These are phyloP conservation scores for Psilocybe cyanescens DNA, from an alignment of 768 basidiomycete genomes.

Conservation along the genomic window DNA sequence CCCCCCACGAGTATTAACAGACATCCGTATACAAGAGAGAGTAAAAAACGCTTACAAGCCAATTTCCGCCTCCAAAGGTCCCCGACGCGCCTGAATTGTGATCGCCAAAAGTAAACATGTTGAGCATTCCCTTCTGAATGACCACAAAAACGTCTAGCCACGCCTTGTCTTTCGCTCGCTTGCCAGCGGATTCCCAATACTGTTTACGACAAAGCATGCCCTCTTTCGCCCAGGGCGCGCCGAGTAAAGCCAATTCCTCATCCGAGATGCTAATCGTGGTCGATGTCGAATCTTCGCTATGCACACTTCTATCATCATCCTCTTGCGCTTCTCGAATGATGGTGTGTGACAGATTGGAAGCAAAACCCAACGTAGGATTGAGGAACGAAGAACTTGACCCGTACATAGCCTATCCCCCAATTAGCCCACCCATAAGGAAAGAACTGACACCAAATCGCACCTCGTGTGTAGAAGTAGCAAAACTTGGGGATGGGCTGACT, in stretches of 20 bases:
- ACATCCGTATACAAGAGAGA: neutral
- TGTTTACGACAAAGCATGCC: constrained; percentile 95
- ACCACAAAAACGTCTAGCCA: constrained; percentile 98
- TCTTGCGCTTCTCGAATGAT: constrained; percentile 96
- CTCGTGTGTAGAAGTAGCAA: constrained; percentile 87
- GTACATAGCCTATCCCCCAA: constrained; percentile 50
- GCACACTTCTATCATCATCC: constrained; percentile 76
- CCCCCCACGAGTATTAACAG: too few species aligned
- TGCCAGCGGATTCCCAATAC: constrained; percentile 87
- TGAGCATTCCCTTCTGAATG: constrained; percentile 91
- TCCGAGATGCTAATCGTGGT: constrained; percentile 89
- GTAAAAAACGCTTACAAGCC: constrained; percentile 81
- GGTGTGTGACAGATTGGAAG: constrained; percentile 92
- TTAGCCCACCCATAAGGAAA: constrained; percentile 1
- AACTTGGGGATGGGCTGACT: constrained; percentile 94
- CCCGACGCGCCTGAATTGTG: constrained; percentile 61
- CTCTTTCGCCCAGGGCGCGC: constrained; percentile 99
- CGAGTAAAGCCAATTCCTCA: constrained; percentile 93
- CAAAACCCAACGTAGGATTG: constrained; percentile 92
- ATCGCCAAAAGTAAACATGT: constrained; percentile 95
- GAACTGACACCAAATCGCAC: constrained; percentile 37
- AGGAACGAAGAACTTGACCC: constrained; percentile 72
- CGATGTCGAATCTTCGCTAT: constrained; percentile 65
- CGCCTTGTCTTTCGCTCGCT: constrained; percentile 83
- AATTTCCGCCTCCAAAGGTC: constrained; percentile 94